Evolutionary conservation across 78 protist genomes (phyloP), one percentile per base, ranked within the genome.

Genomic region (Guillardia theta): DNA sequence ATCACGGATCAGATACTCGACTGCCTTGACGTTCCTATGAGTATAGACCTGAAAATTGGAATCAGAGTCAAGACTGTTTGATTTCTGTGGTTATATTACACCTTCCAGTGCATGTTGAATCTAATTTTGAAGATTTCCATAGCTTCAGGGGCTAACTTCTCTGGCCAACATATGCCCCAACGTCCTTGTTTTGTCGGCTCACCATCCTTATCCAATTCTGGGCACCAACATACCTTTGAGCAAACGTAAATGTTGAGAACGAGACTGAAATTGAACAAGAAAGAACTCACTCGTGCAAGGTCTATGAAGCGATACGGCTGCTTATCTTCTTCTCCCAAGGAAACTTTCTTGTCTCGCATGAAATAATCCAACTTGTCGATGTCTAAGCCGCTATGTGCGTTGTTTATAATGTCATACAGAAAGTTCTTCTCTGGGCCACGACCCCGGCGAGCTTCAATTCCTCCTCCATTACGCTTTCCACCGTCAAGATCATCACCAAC

Each of bases 391-490:
- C 41, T 48, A 43, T 93, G 90, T 9, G 88, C 80, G 24, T 41
- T 54, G 93, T 88, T 95, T 44, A 95, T 95, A 45, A 95, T 92
- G 46, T 95, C 95, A 88, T n/a, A 88, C 33, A 88, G 92, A 30
- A 88, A 95, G 0, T 0, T 30, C n/a, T 53, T 48, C 6, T 48
- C 93, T 18, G 62, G 36, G 22, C 70, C 93, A 15, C 93, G 48
- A 54, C 93, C 93, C 22, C 88, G 12, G 33, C 90, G 90, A 15
- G 1, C 45, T 43, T 21, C 30, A 36, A 41, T 36, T 18, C 48
- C n/a, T n/a, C n/a, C n/a, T n/a, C n/a, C n/a, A n/a, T n/a, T n/a
- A n/a, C n/a, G n/a, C n/a, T n/a, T n/a, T n/a, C n/a, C 87, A 0
- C 90, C 90, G 37, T 39, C 53, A 46, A 80, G 37, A 4, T 37